Conservation (phyloP, 768 basidiomycete genomes). For the Rubroboletus pulcherrimus region DNA sequence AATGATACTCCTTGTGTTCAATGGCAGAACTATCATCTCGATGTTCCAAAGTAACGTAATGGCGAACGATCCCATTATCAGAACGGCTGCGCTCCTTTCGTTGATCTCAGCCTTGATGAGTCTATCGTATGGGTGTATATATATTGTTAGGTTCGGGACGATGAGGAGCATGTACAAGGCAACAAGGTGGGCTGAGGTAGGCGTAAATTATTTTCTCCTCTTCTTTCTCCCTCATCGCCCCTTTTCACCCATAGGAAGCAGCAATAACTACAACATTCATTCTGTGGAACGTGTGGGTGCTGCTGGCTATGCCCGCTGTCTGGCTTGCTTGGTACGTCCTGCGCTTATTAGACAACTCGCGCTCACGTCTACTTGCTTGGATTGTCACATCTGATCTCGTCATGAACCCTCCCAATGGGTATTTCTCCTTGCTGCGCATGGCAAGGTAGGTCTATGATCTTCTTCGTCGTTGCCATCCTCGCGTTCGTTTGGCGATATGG, state of each 20-base stretch:
- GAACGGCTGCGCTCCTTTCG: slow-evolving; percentile 61
- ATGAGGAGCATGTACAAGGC: slow-evolving; percentile 74
- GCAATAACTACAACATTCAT: slow-evolving; percentile 44
- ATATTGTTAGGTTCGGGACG: slow-evolving; percentile 65
- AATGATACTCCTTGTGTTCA: neutral
- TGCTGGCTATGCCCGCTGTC: slow-evolving; percentile 62
- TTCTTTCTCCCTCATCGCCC: neutral
- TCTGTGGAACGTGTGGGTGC: slow-evolving; percentile 66
- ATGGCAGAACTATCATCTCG: slow-evolving; percentile 58
- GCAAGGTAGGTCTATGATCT: slow-evolving; percentile 55
- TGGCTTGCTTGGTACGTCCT: slow-evolving; percentile 63
- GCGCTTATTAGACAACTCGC: neutral
- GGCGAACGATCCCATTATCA: slow-evolving; percentile 55
- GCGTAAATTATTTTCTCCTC: neutral
- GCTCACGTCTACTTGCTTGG: neutral
- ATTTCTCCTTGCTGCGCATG: neutral
- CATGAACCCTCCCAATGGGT: neutral
- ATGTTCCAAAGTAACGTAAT: slow-evolving; percentile 57
- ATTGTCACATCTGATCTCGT: neutral
- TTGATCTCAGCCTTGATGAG: slow-evolving; percentile 67
- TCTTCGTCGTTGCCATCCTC: slow-evolving; percentile 59
- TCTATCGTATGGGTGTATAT: slow-evolving; percentile 68
- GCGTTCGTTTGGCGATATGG: slow-evolving; percentile 67
- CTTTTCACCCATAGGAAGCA: slow-evolving; percentile 46
- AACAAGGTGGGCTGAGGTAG: slow-evolving; percentile 67